Conservation (phyloP, 2,329 filamentous ascomycete genomes). For the Aspergillus fumigatiaffinis region DNA sequence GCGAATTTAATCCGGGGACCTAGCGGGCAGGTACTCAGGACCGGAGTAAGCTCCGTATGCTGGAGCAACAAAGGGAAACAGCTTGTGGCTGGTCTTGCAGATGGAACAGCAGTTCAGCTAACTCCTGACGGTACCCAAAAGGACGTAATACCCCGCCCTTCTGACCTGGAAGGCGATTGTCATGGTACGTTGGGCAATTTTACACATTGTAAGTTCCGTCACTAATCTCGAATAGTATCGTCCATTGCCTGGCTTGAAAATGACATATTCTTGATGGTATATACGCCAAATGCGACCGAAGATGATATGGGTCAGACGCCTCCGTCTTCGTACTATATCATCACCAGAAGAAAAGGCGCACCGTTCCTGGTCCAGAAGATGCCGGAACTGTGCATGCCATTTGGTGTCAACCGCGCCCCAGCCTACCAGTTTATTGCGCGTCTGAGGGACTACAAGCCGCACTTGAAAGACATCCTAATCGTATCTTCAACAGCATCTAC, state of each 20-base stretch:
- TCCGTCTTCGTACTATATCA: constrained; percentile 71
- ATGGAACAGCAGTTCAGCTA: constrained; percentile 80
- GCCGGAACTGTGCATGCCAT: constrained; percentile 69
- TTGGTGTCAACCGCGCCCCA: constrained; percentile 59
- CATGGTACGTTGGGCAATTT: constrained; percentile 55
- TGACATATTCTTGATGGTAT: constrained; percentile 73
- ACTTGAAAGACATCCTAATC: constrained; percentile 75
- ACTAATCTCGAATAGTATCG: constrained; percentile 53
- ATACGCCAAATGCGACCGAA: constrained; percentile 60
- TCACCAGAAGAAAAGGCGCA: constrained; percentile 61
- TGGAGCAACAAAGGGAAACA: constrained; percentile 97
- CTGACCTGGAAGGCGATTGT: constrained; percentile 58
- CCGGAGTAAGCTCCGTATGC: constrained; percentile 74
- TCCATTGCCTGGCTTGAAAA: constrained; percentile 87
- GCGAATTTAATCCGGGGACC: constrained; percentile 54
- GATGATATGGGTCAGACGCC: constrained; percentile 52
- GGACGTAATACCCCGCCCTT: constrained; percentile 73
- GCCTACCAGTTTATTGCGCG: constrained; percentile 76
- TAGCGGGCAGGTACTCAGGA: constrained; percentile 64
- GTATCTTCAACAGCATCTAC: constrained; percentile 75
- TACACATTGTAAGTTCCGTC: background rate
- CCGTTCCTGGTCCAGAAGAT: constrained; percentile 71
- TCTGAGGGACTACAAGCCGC: constrained; percentile 74
- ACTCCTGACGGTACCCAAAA: constrained; percentile 74
- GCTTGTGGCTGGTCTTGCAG: constrained; percentile 75